phyloP scores from a whole-genome alignment of 2,329 filamentous ascomycete species.

The Clonostachys sp. region DNA sequence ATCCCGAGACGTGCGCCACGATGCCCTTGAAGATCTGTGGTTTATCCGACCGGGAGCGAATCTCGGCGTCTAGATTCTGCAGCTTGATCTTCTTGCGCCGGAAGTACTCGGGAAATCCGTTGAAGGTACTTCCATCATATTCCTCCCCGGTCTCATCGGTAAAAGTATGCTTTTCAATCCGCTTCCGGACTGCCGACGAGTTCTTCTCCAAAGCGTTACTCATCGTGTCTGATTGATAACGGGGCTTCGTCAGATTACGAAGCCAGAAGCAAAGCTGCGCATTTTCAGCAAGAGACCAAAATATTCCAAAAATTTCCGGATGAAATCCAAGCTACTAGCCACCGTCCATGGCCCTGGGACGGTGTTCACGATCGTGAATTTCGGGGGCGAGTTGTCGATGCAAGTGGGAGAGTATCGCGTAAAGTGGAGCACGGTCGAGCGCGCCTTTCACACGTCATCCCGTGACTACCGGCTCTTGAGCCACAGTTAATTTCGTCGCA shows the following conservation, averaged over 20 bases:
- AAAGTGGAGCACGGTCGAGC: conserved; percentile 11
- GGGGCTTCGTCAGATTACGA: too few relatives aligned
- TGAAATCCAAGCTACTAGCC: too few relatives aligned
- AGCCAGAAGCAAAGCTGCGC: too few relatives aligned
- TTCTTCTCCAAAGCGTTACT: conserved; percentile 58
- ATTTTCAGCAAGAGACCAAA: too few relatives aligned
- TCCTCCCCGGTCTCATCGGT: conserved; percentile 83
- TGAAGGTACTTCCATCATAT: conserved; percentile 82
- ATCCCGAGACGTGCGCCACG: conserved; percentile 89
- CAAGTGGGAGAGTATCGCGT: conserved; percentile 2
- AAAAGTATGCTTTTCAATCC: conserved; percentile 66
- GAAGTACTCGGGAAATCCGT: conserved; percentile 89
- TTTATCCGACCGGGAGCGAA: conserved; percentile 65
- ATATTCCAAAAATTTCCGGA: too few relatives aligned
- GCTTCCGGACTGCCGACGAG: conserved; percentile 56
- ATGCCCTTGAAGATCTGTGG: conserved; percentile 87
- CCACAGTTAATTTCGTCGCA: conserved; percentile 5
- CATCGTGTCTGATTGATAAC: conserved; percentile 32
- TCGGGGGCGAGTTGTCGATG: not conserved
- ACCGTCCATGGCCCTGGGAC: too few relatives aligned
- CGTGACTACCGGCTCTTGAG: conserved; percentile 17
- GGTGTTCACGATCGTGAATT: not conserved
- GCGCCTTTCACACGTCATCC: conserved; percentile 30
- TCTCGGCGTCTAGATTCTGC: conserved; percentile 84
- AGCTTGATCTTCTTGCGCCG: conserved; percentile 95